Percentiles rank a stretch among this genome's conserved stretches.
phyloP scores from a whole-genome alignment of 805 yeast genomes.

The Scheffersomyces ergatensis region DNA sequence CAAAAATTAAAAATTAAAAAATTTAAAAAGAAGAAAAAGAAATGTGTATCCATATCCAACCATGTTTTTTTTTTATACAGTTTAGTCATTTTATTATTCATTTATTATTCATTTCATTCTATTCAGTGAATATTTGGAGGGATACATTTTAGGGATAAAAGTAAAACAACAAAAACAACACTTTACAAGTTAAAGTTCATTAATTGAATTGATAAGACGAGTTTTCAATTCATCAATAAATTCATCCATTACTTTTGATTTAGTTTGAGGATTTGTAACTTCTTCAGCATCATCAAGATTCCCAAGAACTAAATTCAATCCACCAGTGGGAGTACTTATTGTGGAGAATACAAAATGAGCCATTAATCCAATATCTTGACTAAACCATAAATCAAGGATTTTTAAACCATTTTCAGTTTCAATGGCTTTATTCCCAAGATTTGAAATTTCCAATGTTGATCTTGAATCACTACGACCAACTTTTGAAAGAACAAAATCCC shows the following conservation, averaged over 20 bases:
- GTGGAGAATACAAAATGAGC: conserved; percentile 11
- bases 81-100: too few species aligned
- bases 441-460: conserved; percentile 15
- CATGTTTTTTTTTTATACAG: too few species aligned
- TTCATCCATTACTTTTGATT: conserved; percentile 5
- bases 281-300: conserved; percentile 10
- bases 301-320: conserved; percentile 15
- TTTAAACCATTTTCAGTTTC: conserved; percentile 5
- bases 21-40: too few species aligned
- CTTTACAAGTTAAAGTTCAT: too few species aligned
- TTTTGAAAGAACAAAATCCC: conserved; percentile 6
- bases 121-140: too few species aligned
- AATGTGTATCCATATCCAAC: too few species aligned
- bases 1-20: too few species aligned
- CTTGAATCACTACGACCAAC: conserved; percentile 8
- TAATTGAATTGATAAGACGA: conserved; percentile 1
- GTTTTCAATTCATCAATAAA: conserved; percentile 3
- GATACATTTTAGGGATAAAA: too few species aligned
- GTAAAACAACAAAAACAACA: too few species aligned
- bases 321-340: conserved; percentile 10
- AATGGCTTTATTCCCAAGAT: conserved; percentile 13
- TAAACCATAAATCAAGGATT: conserved; percentile 13
- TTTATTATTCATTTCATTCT: too few species aligned
- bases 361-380: conserved; percentile 15
- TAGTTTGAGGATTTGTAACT: neutral